These are phyloP conservation scores for Psilocybe azurescens DNA, from an alignment of 768 basidiomycete genomes.

Conservation along the genomic window DNA sequence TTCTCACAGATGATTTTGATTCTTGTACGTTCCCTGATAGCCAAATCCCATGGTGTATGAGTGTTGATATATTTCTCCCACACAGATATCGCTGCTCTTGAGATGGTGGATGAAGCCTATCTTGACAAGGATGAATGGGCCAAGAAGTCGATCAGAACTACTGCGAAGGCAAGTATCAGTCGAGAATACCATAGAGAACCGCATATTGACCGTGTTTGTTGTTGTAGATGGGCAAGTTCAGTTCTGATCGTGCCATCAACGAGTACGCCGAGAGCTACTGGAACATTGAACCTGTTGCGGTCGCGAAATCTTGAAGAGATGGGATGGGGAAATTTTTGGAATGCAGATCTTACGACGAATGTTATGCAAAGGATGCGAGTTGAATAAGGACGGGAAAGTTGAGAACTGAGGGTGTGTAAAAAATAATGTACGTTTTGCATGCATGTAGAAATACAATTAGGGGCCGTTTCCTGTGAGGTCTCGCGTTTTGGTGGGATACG, in stretches of 20 bases:
- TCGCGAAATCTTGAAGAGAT: constrained; percentile 14
- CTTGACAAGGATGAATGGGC: constrained; percentile 85
- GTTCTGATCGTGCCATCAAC: constrained; percentile 90
- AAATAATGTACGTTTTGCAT: no score
- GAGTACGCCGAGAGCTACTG: constrained; percentile 92
- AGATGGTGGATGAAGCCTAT: constrained; percentile 90
- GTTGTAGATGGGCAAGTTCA: constrained; percentile 92
- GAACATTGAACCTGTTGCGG: constrained; percentile 64
- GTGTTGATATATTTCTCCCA: not conserved
- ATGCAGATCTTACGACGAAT: no score
- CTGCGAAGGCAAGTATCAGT: constrained; percentile 60
- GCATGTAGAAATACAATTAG: no score
- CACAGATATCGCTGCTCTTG: constrained; percentile 79
- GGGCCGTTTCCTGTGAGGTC: no score
- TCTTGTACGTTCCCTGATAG: constrained; percentile 61
- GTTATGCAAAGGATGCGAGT: no score
- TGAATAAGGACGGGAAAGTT: no score
- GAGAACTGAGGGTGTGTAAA: no score
- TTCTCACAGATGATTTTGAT: constrained; percentile 93
- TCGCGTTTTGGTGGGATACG: no score
- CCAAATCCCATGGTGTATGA: not conserved
- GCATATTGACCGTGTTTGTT: no score
- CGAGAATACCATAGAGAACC: not conserved
- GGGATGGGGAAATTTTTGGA: not conserved
- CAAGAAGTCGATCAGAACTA: constrained; percentile 87